Conservation (phyloP, 305 asterid species). For the Caryopteris hybrid region DNA sequence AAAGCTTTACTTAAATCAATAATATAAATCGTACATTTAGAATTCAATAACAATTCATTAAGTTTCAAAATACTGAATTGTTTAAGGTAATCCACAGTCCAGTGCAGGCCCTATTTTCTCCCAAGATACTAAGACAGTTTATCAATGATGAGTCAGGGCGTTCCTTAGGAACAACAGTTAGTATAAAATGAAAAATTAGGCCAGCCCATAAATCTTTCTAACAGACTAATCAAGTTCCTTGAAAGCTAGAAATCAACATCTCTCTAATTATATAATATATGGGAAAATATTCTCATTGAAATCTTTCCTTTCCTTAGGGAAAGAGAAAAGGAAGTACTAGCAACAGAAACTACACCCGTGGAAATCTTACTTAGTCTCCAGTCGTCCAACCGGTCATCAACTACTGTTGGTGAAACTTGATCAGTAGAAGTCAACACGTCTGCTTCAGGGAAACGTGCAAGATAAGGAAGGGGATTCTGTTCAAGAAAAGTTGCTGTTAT, state of each 20-base stretch:
- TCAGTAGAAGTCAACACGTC: constrained; percentile 95
- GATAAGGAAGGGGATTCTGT: constrained; percentile 96
- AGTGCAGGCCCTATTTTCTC: constrained; percentile 3
- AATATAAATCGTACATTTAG: neutral
- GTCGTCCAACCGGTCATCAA: constrained; percentile 85
- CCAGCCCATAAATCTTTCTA: constrained; percentile 6
- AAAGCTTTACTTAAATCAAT: neutral
- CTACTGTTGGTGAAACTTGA: constrained; percentile 81
- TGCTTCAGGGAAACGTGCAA: constrained; percentile 95
- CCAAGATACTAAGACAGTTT: constrained; percentile 3
- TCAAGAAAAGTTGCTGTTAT: constrained; percentile 27
- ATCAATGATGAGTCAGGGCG: neutral
- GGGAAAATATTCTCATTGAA: constrained; percentile 5
- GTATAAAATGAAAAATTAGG: constrained; percentile 11
- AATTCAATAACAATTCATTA: neutral
- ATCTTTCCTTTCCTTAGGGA: constrained; percentile 2
- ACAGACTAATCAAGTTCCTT: neutral
- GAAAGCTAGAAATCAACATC: neutral
- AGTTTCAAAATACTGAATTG: neutral
- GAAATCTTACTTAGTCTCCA: constrained; percentile 72
- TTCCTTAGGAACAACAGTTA: neutral
- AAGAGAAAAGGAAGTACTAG: constrained; percentile 10
- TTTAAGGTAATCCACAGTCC: neutral
- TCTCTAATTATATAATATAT: neutral
- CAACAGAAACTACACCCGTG: constrained; percentile 19